A percentile compares a stretch with the other conserved stretches of the same genome.
phyloP scores from a whole-genome alignment of 768 basidiomycete species.

The Lactarius hengduanensis region DNA sequence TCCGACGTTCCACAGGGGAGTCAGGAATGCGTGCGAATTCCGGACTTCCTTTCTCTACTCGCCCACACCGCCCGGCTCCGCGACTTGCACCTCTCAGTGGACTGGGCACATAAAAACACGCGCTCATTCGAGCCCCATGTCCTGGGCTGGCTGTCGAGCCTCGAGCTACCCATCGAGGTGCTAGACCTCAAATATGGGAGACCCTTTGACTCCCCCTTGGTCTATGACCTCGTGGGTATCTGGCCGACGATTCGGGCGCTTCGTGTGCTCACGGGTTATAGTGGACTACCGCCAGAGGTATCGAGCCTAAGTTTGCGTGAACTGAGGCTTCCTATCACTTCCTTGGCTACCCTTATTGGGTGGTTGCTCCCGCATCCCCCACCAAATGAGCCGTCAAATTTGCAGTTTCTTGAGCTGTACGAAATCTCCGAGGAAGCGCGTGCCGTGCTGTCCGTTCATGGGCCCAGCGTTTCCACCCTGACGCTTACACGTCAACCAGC shows the following conservation, averaged over 20 bases:
- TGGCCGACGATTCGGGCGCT: constrained; percentile 19
- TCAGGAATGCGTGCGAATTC: constrained; percentile 14
- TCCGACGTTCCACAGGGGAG: not conserved
- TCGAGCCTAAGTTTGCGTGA: constrained; percentile 8
- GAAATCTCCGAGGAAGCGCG: constrained; percentile 9
- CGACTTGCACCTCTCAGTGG: constrained; percentile 7
- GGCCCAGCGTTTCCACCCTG: constrained; percentile 8
- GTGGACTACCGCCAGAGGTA: not conserved
- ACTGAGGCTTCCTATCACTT: constrained; percentile 23
- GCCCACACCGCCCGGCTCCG: constrained; percentile 12
- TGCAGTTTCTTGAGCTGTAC: constrained; percentile 20
- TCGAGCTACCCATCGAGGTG: constrained; percentile 9
- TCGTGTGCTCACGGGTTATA: constrained; percentile 12
- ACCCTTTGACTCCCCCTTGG: constrained; percentile 10
- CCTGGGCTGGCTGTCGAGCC: constrained; percentile 21
- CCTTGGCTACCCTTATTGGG: constrained; percentile 8
- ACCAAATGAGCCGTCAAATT: not conserved
- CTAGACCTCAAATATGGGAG: constrained; percentile 17
- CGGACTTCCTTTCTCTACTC: constrained; percentile 19
- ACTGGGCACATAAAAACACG: constrained; percentile 4
- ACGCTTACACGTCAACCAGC: constrained; percentile 21
- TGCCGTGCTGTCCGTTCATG: constrained; percentile 1
- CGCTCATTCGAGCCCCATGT: constrained; percentile 11
- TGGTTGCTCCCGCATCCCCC: constrained; percentile 19
- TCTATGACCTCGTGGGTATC: constrained; percentile 17